Base-by-base conservation (phyloP, 116 monocot genomes). In the Phalaenopsis hybrid region DNA sequence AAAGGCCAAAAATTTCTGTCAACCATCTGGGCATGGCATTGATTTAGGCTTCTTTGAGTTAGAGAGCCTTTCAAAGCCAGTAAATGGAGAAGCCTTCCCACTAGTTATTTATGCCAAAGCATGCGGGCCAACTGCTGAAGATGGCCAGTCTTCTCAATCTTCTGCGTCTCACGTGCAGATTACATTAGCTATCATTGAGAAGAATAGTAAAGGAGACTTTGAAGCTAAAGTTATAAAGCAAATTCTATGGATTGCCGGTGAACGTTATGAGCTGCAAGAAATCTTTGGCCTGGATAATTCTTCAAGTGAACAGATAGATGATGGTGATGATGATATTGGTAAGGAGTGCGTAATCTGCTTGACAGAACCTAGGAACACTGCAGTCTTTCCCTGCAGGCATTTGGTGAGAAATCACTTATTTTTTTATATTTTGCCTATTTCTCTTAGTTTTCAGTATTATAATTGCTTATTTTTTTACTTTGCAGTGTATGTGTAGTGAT, bases 281-380 rank as follows among this genome's bases (percentile, higher is more conserved):
- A 94, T 96, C 65, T 96, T 90, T 75, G 96, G 92, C 9, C 80
- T 96, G 76, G 88, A 44, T 15, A 82, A 81, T 48, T 81, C 84
- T 75, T 80, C 74, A 17, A 89, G 90, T 73, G 85, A 86, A 57
- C 16, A 79, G 9, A 43, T 80, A 41, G 77, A 37, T 72, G 81
- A 51, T 76, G 83, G 79, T 28, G 85, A 83, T 76, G 86, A 91
- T 80, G 90, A 89, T 83, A 10, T 33, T 21, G 94, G 91, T 49
- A 92, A 93, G 80, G 94, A 97, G 46, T 97, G 97, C 83, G 97
- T 97, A 9, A 93, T 97, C 75, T 97, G 97, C 78, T 75, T 98
- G 87, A 86, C 93, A 65, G 92, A 98, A 81, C 90, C 87, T 57
- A 92, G 91, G 72, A 85, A 88, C 85, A 97, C 91, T 43, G 91